These are phyloP conservation scores for Neurospora tetrasperma DNA, from an alignment of 495 filamentous ascomycete genomes.

Conservation along the genomic window DNA sequence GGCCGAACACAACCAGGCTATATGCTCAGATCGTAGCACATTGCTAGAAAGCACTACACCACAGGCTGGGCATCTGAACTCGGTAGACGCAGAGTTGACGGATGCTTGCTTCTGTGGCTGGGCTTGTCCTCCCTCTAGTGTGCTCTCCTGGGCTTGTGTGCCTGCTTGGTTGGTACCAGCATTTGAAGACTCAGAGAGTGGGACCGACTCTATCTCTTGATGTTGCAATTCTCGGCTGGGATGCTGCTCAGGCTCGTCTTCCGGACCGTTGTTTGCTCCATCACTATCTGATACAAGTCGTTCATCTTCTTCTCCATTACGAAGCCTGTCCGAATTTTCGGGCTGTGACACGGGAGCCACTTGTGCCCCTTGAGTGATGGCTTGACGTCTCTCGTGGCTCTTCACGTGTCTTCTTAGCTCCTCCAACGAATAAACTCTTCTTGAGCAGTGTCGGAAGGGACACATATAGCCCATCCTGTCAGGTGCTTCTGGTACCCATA, in stretches of 20 bases:
- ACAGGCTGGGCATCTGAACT: background rate
- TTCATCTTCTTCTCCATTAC: no score
- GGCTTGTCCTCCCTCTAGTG: background rate
- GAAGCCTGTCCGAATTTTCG: background rate
- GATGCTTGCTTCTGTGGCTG: background rate
- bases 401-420: background rate
- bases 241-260: background rate
- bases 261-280: background rate
- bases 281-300: no score
- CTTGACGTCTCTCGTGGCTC: background rate
- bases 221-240: background rate
- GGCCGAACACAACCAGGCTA: background rate
- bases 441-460: rapidly evolving
- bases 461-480: background rate
- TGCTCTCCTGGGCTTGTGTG: background rate
- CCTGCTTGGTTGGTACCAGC: background rate
- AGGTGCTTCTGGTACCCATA: background rate
- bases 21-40: background rate
- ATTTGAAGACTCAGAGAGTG: background rate
- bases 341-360: background rate
- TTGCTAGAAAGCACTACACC: background rate
- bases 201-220: background rate
- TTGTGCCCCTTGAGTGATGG: background rate
- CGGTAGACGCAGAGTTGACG: background rate
- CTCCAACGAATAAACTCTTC: background rate